Evolutionary conservation across 2,329 filamentous ascomycete genomes (phyloP), one percentile per base, ranked within the genome.

Genomic region (Mycogone perniciosa): DNA sequence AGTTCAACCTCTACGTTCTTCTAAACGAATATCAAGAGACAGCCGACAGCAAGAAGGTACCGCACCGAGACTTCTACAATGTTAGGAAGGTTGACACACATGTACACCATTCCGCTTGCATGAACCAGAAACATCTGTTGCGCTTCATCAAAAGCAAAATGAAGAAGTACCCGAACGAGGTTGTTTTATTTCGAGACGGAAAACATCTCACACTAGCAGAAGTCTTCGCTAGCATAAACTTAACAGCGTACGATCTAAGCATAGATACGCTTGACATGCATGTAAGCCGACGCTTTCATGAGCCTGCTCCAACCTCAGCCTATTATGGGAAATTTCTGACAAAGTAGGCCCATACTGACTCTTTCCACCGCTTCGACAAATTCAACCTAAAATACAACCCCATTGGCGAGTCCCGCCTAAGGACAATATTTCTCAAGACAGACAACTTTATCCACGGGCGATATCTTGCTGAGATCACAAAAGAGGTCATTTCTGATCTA

Each of bases 141-240:
- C 89, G 93, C 49, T 99, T 99, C 71, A 99, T 99, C 75, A 99
- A 99, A 72, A 96, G 90, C 71, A 99, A 99, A 73, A 96, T 99
- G 89, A 97, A 96, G 79, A 99, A 96, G 70, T 93, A 82, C 13
- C 90, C 91, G 0, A 88, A 97, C 62, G 93, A 99, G 71, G 83
- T 93, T 31, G 93, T 99, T 6, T 79, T 99, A 41, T 95, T 84
- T 68, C 82, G 93, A 64, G 93, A 99, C 67, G 92, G 88, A 53
- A 95, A 92, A 68, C 83, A 95, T 68, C 75, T 99, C 60, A 97
- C 93, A 1, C 72, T 99, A 53, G 84, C 82, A 52, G 89, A 99
- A 70, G 93, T 99, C 1, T 99, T 99, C 68, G 86, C 96, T 62
- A 96, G 90, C 71, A 96, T 99, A 73, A 96, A 96, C 57, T 74